phyloP scores from a whole-genome alignment of 306 rosid species.

The Cucumis melo region DNA sequence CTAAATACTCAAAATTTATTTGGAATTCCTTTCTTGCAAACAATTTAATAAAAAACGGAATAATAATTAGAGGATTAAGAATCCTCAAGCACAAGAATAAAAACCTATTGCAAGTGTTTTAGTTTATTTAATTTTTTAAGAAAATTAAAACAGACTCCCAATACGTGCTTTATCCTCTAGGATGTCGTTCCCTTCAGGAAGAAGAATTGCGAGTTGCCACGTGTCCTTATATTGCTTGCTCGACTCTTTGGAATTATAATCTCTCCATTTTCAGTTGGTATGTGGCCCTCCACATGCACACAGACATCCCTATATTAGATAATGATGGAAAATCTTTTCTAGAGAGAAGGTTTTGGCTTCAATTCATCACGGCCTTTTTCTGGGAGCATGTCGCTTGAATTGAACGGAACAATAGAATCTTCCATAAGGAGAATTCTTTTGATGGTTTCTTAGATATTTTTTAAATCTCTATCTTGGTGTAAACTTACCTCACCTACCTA shows the following conservation, averaged over 20 bases:
- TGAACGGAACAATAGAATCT: neutral
- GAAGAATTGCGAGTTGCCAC: neutral
- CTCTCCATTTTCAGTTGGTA: neutral
- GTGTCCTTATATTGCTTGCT: neutral
- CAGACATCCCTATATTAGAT: neutral
- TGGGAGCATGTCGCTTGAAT: neutral
- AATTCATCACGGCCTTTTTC: neutral
- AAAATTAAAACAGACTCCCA: no score
- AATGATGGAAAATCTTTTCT: neutral
- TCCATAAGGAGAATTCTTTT: neutral
- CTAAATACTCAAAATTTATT: neutral
- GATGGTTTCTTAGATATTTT: neutral
- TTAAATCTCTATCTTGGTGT: neutral
- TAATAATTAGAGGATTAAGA: neutral
- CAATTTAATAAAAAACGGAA: neutral
- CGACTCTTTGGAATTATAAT: neutral
- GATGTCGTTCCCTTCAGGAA: neutral
- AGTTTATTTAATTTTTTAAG: no score
- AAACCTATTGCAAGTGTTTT: neutral
- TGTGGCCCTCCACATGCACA: neutral
- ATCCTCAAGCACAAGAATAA: neutral
- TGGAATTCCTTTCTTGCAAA: neutral
- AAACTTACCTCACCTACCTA: neutral
- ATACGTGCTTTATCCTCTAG: neutral
- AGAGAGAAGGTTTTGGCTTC: neutral